phyloP scores from a whole-genome alignment of 208 protist species.

The Novymonas esmeraldas region DNA sequence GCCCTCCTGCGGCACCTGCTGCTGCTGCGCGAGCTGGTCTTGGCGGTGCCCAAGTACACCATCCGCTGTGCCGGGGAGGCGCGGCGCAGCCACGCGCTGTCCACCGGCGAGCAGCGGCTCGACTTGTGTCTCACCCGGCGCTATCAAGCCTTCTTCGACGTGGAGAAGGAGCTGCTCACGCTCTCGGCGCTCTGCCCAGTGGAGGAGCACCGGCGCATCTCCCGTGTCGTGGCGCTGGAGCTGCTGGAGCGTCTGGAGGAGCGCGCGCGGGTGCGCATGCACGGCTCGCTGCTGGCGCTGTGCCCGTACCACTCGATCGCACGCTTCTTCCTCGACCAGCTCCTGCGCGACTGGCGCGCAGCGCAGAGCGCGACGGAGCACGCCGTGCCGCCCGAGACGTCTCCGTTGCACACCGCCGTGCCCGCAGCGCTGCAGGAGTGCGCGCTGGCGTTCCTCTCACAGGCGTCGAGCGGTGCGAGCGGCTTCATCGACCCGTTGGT shows the following conservation, averaged over 20 bases:
- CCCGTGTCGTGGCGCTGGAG: conserved; percentile 35
- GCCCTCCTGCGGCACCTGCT: conserved; percentile 28
- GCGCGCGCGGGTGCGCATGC: conserved; percentile 48
- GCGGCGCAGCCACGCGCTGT: not conserved
- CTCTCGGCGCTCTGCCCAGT: conserved; percentile 53
- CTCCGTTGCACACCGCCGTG: conserved; percentile 20
- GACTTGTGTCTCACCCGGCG: conserved; percentile 31
- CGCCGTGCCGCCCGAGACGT: not conserved
- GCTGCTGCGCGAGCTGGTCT: conserved; percentile 23
- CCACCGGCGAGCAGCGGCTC: not conserved
- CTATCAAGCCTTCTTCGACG: conserved; percentile 60
- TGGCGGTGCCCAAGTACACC: conserved; percentile 30
- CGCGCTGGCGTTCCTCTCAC: conserved; percentile 39
- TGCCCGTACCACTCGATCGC: conserved; percentile 75
- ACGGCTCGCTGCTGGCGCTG: conserved; percentile 60
- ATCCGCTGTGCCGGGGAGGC: conserved; percentile 16
- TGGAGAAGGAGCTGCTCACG: conserved; percentile 56
- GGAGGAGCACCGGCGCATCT: conserved; percentile 35
- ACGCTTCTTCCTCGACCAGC: conserved; percentile 50
- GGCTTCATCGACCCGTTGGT: conserved; percentile 81
- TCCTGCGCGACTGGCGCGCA: conserved; percentile 51
- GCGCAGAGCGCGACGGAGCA: not conserved
- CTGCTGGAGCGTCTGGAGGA: conserved; percentile 48
- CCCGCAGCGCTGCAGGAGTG: conserved; percentile 40
- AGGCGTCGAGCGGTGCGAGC: conserved; percentile 36